These are phyloP conservation scores for Phytophthora macrochlamydospora DNA, from an alignment of 352 stramenopile species.

Conservation along the genomic window DNA sequence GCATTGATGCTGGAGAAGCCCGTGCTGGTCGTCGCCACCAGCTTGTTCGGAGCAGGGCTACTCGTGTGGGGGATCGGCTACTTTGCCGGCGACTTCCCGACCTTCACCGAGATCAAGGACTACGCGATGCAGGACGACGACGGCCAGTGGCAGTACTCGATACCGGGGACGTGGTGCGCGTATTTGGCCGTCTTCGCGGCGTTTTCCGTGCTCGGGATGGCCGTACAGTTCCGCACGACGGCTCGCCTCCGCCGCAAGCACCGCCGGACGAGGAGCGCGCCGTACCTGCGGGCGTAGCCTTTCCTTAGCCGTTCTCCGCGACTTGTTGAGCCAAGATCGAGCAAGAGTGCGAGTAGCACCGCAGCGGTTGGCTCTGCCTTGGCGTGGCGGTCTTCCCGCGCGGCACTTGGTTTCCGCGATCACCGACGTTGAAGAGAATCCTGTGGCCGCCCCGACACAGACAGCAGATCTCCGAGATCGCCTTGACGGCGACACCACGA, in stretches of 20 bases:
- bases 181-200: slow-evolving; percentile 45
- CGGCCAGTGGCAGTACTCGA: slow-evolving; percentile 37
- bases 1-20: slow-evolving; percentile 50
- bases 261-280: slow-evolving; percentile 1
- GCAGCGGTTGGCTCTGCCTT: not conserved
- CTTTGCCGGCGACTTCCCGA: slow-evolving; percentile 51
- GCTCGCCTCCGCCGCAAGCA: slow-evolving; percentile 15
- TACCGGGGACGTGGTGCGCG: slow-evolving; percentile 42
- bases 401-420: not conserved
- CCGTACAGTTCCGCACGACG: slow-evolving; percentile 53
- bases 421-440: not conserved
- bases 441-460: not conserved
- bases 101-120: slow-evolving; percentile 39
- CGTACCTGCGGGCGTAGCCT: slow-evolving; percentile 13
- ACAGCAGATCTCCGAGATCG: not conserved
- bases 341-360: not conserved
- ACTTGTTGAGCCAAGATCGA: not conserved
- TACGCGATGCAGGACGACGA: slow-evolving; percentile 29
- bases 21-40: slow-evolving; percentile 46
- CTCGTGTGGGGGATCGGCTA: slow-evolving; percentile 53
- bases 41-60: slow-evolving; percentile 39
- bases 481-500: not conserved
- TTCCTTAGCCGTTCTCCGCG: not conserved
- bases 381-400: not conserved
- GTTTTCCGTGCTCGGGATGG: slow-evolving; percentile 39